phyloP scores from a whole-genome alignment of 768 basidiomycete genomes.

The Rubroboletus satanas region DNA sequence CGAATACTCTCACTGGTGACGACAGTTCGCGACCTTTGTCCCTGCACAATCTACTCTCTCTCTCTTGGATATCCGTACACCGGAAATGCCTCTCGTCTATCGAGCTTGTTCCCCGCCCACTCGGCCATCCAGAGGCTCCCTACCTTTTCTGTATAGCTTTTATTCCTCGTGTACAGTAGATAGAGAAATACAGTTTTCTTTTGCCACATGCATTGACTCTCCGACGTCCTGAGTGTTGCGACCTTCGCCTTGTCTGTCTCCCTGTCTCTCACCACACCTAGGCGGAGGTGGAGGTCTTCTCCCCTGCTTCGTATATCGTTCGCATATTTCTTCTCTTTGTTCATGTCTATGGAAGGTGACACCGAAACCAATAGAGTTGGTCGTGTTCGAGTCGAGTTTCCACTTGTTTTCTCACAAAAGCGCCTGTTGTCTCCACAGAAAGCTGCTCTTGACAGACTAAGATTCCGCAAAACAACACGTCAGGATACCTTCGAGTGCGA shows the following conservation, averaged over 20 bases:
- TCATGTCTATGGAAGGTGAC: constrained; percentile 49
- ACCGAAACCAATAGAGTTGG: constrained; percentile 49
- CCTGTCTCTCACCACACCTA: constrained; percentile 21
- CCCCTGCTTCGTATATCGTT: constrained; percentile 13
- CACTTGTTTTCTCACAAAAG: constrained; percentile 31
- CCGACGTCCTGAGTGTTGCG: constrained; percentile 41
- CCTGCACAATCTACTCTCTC: neutral
- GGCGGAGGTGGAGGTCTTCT: constrained; percentile 11
- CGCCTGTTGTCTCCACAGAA: constrained; percentile 35
- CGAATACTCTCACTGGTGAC: neutral
- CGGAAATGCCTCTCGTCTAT: neutral
- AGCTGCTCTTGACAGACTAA: constrained; percentile 43
- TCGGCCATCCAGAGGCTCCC: constrained; percentile 1
- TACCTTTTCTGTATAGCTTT: constrained; percentile 19
- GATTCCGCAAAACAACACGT: constrained; percentile 43
- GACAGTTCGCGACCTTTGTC: neutral
- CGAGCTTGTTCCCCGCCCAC: neutral
- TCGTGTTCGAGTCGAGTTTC: constrained; percentile 30
- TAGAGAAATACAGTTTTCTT: constrained; percentile 38
- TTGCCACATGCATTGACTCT: constrained; percentile 52
- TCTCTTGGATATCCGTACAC: neutral
- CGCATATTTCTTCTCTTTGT: constrained; percentile 21
- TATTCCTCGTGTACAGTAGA: constrained; percentile 30
- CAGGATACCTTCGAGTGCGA: constrained; percentile 26
- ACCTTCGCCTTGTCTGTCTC: constrained; percentile 29